phyloP scores from a whole-genome alignment of 2,329 filamentous ascomycete species.

The Fusarium sp. region DNA sequence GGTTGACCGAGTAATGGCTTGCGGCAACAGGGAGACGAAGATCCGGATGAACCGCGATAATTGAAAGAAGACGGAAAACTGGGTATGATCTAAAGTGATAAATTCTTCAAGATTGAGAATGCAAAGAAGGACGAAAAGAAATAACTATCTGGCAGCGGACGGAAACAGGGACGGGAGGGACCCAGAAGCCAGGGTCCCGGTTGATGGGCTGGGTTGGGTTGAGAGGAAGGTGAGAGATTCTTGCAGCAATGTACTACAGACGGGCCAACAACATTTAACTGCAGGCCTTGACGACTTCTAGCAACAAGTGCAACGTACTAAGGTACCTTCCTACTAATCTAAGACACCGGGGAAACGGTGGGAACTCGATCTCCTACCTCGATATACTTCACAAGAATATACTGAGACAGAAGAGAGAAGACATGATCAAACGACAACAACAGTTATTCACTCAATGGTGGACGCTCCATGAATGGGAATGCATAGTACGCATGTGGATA shows the following conservation, averaged over 20 bases:
- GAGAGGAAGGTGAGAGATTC: slow-evolving; percentile 15
- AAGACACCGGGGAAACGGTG: not conserved
- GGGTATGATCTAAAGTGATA: not conserved
- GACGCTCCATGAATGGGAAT: not conserved
- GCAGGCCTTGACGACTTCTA: slow-evolving; percentile 6
- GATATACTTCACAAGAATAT: not conserved
- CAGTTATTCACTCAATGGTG: not conserved
- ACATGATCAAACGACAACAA: not conserved
- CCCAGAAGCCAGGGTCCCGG: slow-evolving; percentile 26
- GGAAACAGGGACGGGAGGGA: slow-evolving; percentile 30
- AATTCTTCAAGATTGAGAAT: slow-evolving; percentile 6
- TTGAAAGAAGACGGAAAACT: not conserved
- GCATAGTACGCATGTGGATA: not conserved
- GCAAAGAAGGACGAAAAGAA: slow-evolving; percentile 9
- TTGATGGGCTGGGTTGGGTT: slow-evolving; percentile 22
- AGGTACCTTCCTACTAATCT: not conserved
- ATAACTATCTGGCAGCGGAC: slow-evolving; percentile 1
- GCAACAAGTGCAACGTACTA: slow-evolving; percentile 11
- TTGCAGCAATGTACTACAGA: slow-evolving; percentile 14
- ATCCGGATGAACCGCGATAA: not conserved
- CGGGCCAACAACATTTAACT: slow-evolving; percentile 28
- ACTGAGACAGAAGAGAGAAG: not conserved
- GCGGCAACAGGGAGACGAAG: not conserved
- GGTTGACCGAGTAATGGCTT: slow-evolving; percentile 28
- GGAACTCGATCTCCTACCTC: not conserved